Base-by-base conservation (phyloP, 1,284 basidiomycete genomes). In the Heterobasidion irregulare region DNA sequence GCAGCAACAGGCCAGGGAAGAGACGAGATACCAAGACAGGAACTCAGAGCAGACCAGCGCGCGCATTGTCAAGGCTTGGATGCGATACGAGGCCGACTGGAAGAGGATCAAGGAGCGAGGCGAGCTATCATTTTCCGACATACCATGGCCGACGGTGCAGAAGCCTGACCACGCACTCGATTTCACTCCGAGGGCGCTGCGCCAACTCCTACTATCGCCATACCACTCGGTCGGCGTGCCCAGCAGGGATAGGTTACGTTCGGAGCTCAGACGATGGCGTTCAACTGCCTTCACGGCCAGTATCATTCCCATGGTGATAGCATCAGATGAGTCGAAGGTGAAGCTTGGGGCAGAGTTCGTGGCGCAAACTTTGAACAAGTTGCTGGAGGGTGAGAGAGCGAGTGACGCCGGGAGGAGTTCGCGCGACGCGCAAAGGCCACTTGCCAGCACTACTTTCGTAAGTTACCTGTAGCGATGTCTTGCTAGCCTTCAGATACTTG, bases 181-280 rank as follows among this genome's bases (percentile, higher is more conserved):
- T 47, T 73, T 90, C 55, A 75, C 75, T 8, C 66, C 75, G 6
- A 5, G 26, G 6, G 26, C 26, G 26, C 26, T 26, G 26, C 26
- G 26, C 26, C 26, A 26, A 5, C 26, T 26, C 2, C 26, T 26
- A 3, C 26, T 26, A 26, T 26, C 26, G 26, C 4, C 26, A 26
- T 5, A 5, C 4, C 26, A 26, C 26, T 26, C 26, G 26, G 38
- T 41, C 51, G 70, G 70, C 19, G 74, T 77, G 58, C 72, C 78
- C 45, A 75, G 74, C 59, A 85, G 81, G 65, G 84, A 89, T 51
- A 75, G 85, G 53, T 75, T 89, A 57, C 77, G 80, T 50, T 72
- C 68, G 38, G 86, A 83, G 2, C 74, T 86, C 64, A 75, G 86
- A 36, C 73, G 84, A 53, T 90, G 87, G 86, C 87, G 90, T 65